Percentiles rank a stretch among this genome's conserved stretches.
Evolutionary conservation across 176 grass and related monocot genomes (phyloP).

Genomic region (Canna indica): DNA sequence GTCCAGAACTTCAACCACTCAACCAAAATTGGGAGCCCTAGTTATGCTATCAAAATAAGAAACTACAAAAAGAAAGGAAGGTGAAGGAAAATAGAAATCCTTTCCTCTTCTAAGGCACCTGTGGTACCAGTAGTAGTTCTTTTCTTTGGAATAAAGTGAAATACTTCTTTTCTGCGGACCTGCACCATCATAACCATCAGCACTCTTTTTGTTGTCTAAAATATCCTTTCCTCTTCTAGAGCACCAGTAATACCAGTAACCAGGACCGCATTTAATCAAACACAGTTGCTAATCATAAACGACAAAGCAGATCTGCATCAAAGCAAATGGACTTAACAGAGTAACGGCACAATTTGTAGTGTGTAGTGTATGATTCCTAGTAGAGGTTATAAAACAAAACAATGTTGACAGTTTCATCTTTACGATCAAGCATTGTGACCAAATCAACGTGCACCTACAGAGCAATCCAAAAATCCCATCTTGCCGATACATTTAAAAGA

Average conservation of each 20-base stretch:
- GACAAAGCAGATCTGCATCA: neutral
- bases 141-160: neutral
- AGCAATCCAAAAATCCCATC: neutral
- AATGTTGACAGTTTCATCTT: neutral
- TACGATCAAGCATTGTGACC: neutral
- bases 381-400: neutral
- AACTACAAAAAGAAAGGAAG: too few relatives aligned
- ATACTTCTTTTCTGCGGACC: neutral
- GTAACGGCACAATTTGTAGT: too few relatives aligned
- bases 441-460: neutral
- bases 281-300: neutral
- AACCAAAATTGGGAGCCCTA: too few relatives aligned
- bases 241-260: neutral
- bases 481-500: neutral
- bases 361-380: neutral
- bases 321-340: neutral
- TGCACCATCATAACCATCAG: neutral
- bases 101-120: too few relatives aligned
- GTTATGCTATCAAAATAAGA: too few relatives aligned
- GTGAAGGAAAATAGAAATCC: too few relatives aligned
- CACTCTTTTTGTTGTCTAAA: neutral
- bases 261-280: neutral
- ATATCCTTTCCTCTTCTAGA: neutral
- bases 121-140: too few relatives aligned
- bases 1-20: too few relatives aligned